Base-by-base conservation (phyloP, 2,329 filamentous ascomycete genomes). In the Ceratocystiopsis brevicomis region DNA sequence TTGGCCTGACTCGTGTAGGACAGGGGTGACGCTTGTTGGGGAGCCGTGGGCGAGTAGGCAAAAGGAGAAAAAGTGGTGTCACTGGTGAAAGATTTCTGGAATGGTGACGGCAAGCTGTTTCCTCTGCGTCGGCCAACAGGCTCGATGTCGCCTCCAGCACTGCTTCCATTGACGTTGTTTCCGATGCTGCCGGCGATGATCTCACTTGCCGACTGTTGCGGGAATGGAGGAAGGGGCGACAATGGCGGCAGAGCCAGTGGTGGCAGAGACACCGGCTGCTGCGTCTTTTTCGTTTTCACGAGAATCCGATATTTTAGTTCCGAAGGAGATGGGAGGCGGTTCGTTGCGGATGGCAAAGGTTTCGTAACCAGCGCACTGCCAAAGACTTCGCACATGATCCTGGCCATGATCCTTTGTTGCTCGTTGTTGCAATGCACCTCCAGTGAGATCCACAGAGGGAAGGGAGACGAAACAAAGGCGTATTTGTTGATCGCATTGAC, bases 401-500 rank as follows among this genome's bases (percentile, higher is more conserved):
- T 76, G 18, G 86, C 81, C 90, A 98, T 96, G 38, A 75, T 71
- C 17, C 74, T 67, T 59, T 98, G 90, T 57, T 96, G 90, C 13
- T 76, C 66, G 2, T 77, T 64, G 51, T 74, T 82, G 69, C 90
- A 96, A 57, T 96, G 90, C 4, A 96, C 87, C 59, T 98, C 90
- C 14, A 98, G 78, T 1, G 90, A 96, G 48, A 98, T 78, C 65
- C 90, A 93, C 15, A 98, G 68, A 1, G 90, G 90, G 52, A 87
- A 95, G 18, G 73, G 73, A n/a, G 83, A 86, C 45, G 80, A 79
- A 50, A 78, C 69, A 55, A 98, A 98, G 2, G 90, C 90, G 57
- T 95, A 95, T 57, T 88, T 87, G 60, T 87, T 84, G 58, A 98
- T 90, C 41, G 87, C 86, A 21, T 78, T 81, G 62, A 98, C 85